phyloP scores from a whole-genome alignment of 176 grass and related monocot species.

The Dendrocalamus sinicus region DNA sequence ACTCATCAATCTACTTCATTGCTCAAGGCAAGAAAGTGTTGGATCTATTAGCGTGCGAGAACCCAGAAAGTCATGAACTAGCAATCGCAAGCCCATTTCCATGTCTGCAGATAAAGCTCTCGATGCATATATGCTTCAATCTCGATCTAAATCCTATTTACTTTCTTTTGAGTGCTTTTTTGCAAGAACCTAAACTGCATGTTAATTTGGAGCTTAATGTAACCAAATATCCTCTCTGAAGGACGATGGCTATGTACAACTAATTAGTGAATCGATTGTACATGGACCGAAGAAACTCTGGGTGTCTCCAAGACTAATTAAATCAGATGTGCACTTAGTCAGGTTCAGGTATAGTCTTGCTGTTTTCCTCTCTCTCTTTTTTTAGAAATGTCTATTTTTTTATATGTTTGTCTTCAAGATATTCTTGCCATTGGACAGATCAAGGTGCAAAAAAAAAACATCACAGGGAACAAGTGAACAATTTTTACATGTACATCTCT shows the following conservation, averaged over 20 bases:
- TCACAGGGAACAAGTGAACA: background rate
- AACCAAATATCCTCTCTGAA: background rate
- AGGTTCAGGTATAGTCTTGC: background rate
- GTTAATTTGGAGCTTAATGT: background rate
- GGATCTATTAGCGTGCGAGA: background rate
- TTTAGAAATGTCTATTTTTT: background rate
- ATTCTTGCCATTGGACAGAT: background rate
- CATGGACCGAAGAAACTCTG: background rate
- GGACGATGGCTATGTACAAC: background rate
- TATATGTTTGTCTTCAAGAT: background rate
- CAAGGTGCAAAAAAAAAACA: background rate
- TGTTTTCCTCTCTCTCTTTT: background rate
- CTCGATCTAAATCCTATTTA: background rate
- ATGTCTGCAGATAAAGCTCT: background rate
- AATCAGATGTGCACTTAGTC: background rate
- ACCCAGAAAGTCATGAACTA: background rate
- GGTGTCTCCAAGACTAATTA: background rate
- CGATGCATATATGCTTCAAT: background rate
- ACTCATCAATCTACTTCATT: background rate
- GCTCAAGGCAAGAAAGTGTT: background rate
- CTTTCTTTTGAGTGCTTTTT: background rate
- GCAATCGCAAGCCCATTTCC: background rate
- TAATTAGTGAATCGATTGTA: background rate
- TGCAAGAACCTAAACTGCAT: background rate
- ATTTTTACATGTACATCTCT: background rate